Evolutionary conservation across 2,329 filamentous ascomycete species (phyloP).

Genomic region (Aspergillus novofumigatus): DNA sequence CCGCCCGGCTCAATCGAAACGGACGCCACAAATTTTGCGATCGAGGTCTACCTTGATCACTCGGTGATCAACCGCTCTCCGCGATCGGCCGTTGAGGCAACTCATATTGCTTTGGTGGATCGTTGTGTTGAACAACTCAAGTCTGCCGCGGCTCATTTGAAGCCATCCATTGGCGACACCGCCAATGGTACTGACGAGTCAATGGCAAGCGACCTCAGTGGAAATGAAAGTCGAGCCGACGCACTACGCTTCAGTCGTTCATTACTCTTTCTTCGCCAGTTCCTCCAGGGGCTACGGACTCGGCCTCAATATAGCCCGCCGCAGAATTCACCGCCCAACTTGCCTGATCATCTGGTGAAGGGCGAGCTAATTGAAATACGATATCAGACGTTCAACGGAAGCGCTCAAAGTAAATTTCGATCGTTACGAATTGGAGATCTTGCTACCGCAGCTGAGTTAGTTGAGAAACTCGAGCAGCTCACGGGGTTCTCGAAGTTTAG

Average conservation of each 20-base stretch:
- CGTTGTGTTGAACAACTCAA: constrained; percentile 69
- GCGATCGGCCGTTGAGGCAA: constrained; percentile 48
- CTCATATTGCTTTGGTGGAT: constrained; percentile 67
- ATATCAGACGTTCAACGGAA: constrained; percentile 69
- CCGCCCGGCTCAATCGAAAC: constrained; percentile 62
- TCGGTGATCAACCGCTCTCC: constrained; percentile 39
- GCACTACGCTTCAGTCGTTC: constrained; percentile 65
- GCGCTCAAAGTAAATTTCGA: constrained; percentile 56
- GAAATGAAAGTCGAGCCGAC: constrained; percentile 50
- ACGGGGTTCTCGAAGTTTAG: constrained; percentile 75
- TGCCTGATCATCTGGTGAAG: constrained; percentile 51
- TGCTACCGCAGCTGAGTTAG: constrained; percentile 67
- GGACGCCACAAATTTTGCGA: constrained; percentile 65
- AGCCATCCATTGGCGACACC: constrained; percentile 41
- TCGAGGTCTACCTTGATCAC: constrained; percentile 66
- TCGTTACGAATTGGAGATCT: constrained; percentile 62
- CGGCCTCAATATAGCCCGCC: constrained; percentile 58
- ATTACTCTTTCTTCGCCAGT: constrained; percentile 62
- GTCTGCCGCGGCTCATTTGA: constrained; percentile 57
- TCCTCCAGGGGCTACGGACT: constrained; percentile 54
- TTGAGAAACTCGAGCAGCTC: constrained; percentile 61
- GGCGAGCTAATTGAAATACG: constrained; percentile 65
- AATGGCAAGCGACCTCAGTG: constrained; percentile 50
- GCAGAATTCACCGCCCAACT: constrained; percentile 56
- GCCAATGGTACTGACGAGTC: constrained; percentile 48